Base-by-base conservation (phyloP, 352 stramenopile genomes). In the Globisporangium nodosum region DNA sequence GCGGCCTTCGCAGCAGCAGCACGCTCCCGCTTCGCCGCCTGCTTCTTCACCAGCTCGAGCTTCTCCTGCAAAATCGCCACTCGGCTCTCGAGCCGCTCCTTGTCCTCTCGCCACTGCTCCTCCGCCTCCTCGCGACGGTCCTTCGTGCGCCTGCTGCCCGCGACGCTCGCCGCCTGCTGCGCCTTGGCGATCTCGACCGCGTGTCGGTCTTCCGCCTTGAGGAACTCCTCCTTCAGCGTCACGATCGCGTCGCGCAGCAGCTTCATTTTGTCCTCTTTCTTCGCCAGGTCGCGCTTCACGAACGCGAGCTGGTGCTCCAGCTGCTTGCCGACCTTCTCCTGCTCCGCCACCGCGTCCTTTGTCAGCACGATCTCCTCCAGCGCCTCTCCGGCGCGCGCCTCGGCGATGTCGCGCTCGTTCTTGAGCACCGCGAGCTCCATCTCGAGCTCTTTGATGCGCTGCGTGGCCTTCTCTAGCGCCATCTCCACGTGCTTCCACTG, bases 201-300 rank as follows among this genome's bases (percentile, higher is more conserved):
- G 52, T 91, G 78, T 0, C 78, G 68, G 64, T 96, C 81, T 61
- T 96, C 82, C 1, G 76, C 81, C 54, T 94, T 91, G 4, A 96
- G 47, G 52, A 96, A 96, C 58, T 96, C 89, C 53, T 96, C 81
- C 60, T 96, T 97, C 5, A 97, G 63, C 50, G 83, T 79, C 31
- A 96, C 82, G 46, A 97, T 81, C 3, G 87, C 87, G 24, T 91
- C 81, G 8, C 86, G 73, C 40, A 93, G 54, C 27, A 87, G 51
- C 55, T 81, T 69, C 45, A 93, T 71, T 43, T 89, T 90, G 13
- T 79, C 68, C 24, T 88, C 80, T 21, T 87, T 88, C 20, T 69
- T 75, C 4, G 21, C 40, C 12, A 82, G 37, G 4, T 91, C 76
- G 18, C 66, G 62, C 33, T 82, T 82, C 6, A 70, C 43, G 3